These are phyloP conservation scores for Aspergillus kassunensis DNA, from an alignment of 495 filamentous ascomycete genomes.

Conservation along the genomic window DNA sequence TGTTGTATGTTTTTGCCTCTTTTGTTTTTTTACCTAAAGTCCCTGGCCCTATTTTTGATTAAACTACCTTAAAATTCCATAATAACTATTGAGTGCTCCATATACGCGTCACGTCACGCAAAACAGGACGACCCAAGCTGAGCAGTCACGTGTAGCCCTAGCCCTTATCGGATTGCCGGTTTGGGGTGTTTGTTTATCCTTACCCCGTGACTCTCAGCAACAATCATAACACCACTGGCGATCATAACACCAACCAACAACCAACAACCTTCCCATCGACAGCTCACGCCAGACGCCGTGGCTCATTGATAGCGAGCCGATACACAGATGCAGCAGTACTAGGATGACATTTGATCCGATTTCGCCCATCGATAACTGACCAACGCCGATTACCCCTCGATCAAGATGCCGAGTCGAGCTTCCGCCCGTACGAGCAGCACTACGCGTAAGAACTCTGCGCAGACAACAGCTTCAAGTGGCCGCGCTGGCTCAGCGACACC, in stretches of 20 bases:
- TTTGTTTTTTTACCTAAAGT: too few relatives aligned
- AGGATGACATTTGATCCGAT: too few relatives aligned
- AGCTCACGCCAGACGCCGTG: not conserved
- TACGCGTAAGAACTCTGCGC: constrained; percentile 56
- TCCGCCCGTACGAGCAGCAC: constrained; percentile 52
- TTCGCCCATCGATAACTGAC: constrained; percentile 12
- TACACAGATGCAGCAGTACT: constrained; percentile 5
- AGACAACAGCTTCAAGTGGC: constrained; percentile 52
- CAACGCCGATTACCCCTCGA: constrained; percentile 20
- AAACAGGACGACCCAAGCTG: too few relatives aligned
- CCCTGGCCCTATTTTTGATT: too few relatives aligned
- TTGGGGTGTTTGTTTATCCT: constrained; percentile 50
- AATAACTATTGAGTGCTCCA: too few relatives aligned
- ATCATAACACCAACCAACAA: not conserved
- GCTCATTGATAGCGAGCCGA: not conserved
- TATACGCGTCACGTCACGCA: too few relatives aligned
- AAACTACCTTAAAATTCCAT: too few relatives aligned
- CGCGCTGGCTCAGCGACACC: constrained; percentile 60
- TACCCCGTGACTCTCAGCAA: constrained; percentile 22
- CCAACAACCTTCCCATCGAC: not conserved
- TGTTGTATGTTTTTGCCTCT: too few relatives aligned
- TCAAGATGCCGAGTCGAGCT: constrained; percentile 63
- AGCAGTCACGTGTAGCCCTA: constrained; percentile 25
- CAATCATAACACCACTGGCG: constrained; percentile 8
- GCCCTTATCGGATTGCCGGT: constrained; percentile 38